Evolutionary conservation across 306 rosid genomes (phyloP), one percentile per base, ranked within the genome.

Genomic region (Styphnolobium japonicum): DNA sequence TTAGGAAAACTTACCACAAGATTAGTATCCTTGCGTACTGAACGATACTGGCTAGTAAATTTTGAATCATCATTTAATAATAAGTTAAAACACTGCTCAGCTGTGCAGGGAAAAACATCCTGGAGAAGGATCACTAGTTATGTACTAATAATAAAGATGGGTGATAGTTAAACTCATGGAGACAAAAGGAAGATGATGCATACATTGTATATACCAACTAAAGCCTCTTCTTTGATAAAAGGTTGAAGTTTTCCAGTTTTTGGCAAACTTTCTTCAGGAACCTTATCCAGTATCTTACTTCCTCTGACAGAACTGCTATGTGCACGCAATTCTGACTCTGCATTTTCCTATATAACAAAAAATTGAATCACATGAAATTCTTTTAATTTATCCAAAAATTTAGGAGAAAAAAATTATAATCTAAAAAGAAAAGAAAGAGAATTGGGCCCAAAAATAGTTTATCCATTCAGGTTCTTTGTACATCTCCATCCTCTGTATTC

Each of bases 261-360:
- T 19, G 87, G 83, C 67, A 86, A 62, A 67, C 67, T 78, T 81
- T 87, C 90, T 87, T 87, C 85, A 39, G 89, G 88, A 78, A 82
- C 90, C 78, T 84, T 83, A 43, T 80, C 87, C 73, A 65, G 73
- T 67, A 84, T 79, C 75, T 75, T 85, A 79, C 56, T 81, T 76
- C 89, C 84, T 86, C 85, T 86, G 45, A 89, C 89, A 71, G 98
- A 95, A 87, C 98, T 95, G 85, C 98, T 95, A 80, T 92, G 98
- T 39, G 98, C 98, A 72, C 98, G 98, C 75, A 92, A 67, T 73
- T 94, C 99, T 56, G 99, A 95, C 67, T 91, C 96, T 39, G 97
- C 95, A 60, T 73, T 88, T 89, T 93, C 99, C 99, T 95, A 80
- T 40, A 76, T 58, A 87, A 49, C 43, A 29, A 65, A 15, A 82